phyloP scores from a whole-genome alignment of 805 yeast species.

The Yarrowia sp. region DNA sequence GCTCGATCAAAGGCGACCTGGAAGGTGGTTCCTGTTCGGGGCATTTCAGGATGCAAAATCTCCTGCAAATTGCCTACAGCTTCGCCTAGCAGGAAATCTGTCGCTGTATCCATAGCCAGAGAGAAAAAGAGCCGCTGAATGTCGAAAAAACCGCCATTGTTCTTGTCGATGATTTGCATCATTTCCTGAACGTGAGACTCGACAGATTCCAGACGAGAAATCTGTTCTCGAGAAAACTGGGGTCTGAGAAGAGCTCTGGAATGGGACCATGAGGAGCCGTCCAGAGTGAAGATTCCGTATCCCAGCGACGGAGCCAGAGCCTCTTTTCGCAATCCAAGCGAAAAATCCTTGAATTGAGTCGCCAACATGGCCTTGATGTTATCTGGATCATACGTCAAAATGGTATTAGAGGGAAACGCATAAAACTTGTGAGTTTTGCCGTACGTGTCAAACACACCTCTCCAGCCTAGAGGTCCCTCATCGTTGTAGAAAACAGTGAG shows the following conservation, averaged over 20 bases:
- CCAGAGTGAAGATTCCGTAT: slow-evolving; percentile 51
- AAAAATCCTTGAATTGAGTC: slow-evolving; percentile 48
- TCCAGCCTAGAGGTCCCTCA: neutral
- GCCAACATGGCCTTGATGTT: slow-evolving; percentile 49
- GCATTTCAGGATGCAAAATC: slow-evolving; percentile 42
- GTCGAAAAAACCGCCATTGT: slow-evolving; percentile 42
- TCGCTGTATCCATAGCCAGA: slow-evolving; percentile 50
- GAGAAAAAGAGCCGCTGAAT: slow-evolving; percentile 47
- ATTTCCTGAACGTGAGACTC: slow-evolving; percentile 45
- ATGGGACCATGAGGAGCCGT: slow-evolving; percentile 51
- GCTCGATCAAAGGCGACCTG: slow-evolving; percentile 39
- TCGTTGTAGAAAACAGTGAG: slow-evolving; percentile 2
- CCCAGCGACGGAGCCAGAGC: slow-evolving; percentile 48
- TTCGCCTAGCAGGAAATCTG: slow-evolving; percentile 50
- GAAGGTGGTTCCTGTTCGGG: slow-evolving; percentile 40
- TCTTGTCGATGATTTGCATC: slow-evolving; percentile 20
- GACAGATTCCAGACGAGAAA: slow-evolving; percentile 46
- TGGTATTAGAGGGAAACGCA: neutral
- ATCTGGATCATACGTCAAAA: slow-evolving; percentile 47
- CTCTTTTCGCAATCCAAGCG: slow-evolving; percentile 46
- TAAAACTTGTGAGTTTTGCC: neutral
- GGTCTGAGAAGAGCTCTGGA: slow-evolving; percentile 51
- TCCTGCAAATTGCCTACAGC: slow-evolving; percentile 44
- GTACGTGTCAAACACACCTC: neutral
- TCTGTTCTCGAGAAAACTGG: slow-evolving; percentile 49